Percentiles rank a stretch among this genome's conserved stretches.
phyloP scores from a whole-genome alignment of 495 filamentous ascomycete species.

The Penicillium malachiteum region DNA sequence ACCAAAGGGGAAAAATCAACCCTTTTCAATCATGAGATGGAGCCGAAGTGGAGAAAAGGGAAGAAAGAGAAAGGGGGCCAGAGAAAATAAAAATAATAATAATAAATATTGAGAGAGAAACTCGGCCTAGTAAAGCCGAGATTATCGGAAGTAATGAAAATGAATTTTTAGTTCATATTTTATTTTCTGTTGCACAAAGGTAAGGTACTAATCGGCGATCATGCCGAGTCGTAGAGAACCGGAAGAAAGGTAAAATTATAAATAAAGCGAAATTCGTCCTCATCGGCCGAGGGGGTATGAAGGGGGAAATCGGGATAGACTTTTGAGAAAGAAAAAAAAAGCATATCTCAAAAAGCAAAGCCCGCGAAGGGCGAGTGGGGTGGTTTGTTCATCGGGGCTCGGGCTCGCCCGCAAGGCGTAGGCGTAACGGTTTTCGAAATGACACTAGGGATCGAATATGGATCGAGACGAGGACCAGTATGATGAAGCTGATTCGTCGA shows the following conservation, averaged over 20 bases:
- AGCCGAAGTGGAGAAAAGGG: conserved; percentile 27
- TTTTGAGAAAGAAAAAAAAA: not conserved
- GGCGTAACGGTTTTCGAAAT: conserved; percentile 41
- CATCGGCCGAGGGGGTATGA: too few relatives aligned
- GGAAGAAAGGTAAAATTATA: not conserved
- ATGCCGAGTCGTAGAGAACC: not conserved
- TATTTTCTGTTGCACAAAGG: conserved; percentile 10
- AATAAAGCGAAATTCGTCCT: too few relatives aligned
- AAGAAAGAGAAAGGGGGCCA: conserved; percentile 6
- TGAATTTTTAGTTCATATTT: too few relatives aligned
- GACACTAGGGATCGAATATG: conserved; percentile 26
- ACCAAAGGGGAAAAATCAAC: conserved; percentile 15
- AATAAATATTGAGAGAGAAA: not conserved
- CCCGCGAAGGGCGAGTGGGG: conserved; percentile 13
- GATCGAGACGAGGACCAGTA: conserved; percentile 21
- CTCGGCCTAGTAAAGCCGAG: conserved; percentile 17
- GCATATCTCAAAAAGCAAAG: not conserved
- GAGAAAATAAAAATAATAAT: not conserved
- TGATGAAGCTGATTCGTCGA: conserved; percentile 17
- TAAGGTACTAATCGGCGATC: conserved; percentile 12
- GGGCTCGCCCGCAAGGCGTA: conserved; percentile 38
- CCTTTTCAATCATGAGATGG: conserved; percentile 26
- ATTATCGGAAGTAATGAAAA: conserved; percentile 6
- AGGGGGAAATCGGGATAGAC: not conserved
- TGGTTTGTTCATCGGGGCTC: conserved; percentile 19